These are phyloP conservation scores for Senna siamea DNA, from an alignment of 306 rosid genomes.

Conservation along the genomic window DNA sequence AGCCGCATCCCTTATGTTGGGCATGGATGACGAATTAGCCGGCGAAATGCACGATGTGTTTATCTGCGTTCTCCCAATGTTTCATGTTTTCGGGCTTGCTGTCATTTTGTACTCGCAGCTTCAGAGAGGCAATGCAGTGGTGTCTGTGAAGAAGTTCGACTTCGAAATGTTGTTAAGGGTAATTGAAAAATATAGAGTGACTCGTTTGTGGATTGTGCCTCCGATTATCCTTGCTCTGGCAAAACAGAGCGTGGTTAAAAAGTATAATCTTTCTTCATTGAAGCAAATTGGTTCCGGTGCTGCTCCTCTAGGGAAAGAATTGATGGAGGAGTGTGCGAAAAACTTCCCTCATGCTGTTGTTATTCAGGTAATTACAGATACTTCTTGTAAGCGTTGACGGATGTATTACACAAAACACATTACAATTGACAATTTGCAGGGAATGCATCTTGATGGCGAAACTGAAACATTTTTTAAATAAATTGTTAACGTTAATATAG, in stretches of 20 bases:
- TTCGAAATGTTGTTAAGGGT: slow-evolving; percentile 56
- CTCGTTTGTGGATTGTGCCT: slow-evolving; percentile 82
- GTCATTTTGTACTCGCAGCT: slow-evolving; percentile 61
- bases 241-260: slow-evolving; percentile 58
- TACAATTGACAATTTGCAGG: neutral
- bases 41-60: slow-evolving; percentile 49
- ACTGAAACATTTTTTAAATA: neutral
- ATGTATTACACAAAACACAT: neutral
- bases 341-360: slow-evolving; percentile 56
- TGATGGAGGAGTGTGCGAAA: slow-evolving; percentile 71
- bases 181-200: slow-evolving; percentile 64
- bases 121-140: slow-evolving; percentile 60
- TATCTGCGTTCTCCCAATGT: slow-evolving; percentile 83
- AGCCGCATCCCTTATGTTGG: slow-evolving; percentile 57
- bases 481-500: too few relatives aligned
- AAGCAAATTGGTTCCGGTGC: slow-evolving; percentile 75
- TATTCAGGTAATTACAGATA: slow-evolving; percentile 53
- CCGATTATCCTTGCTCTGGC: slow-evolving; percentile 77
- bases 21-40: slow-evolving; percentile 58
- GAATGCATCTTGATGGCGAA: too few relatives aligned
- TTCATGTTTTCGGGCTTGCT: slow-evolving; percentile 75
- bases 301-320: slow-evolving; percentile 83
- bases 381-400: neutral
- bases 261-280: slow-evolving; percentile 71
- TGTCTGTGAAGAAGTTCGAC: slow-evolving; percentile 58